Conservation (phyloP, 768 basidiomycete species). For the Kwoniella shandongensis region DNA sequence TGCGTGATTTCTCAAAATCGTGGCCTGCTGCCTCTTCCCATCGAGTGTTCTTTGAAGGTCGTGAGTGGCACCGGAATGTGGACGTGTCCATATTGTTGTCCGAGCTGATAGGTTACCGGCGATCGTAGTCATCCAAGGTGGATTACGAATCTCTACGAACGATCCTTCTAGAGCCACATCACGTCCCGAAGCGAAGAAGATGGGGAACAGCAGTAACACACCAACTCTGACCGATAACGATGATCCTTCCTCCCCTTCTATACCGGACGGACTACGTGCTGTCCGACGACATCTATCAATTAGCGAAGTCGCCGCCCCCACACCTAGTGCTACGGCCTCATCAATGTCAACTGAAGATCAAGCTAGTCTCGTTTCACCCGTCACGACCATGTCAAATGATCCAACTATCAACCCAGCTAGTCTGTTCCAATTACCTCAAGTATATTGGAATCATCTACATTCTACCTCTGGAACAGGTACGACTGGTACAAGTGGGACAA, state of each 20-base stretch:
- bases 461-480: slow-evolving; percentile 1
- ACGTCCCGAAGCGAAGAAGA: slow-evolving; percentile 2
- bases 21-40: slow-evolving; percentile 44
- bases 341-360: too few species aligned
- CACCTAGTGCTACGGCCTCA: too few species aligned
- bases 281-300: slow-evolving; percentile 19
- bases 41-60: slow-evolving; percentile 43
- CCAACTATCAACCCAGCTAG: not conserved
- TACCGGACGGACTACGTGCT: slow-evolving; percentile 7
- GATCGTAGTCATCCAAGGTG: slow-evolving; percentile 32
- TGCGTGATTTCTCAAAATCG: slow-evolving; percentile 33
- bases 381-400: too few species aligned
- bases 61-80: too few species aligned
- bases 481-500: slow-evolving; percentile 1
- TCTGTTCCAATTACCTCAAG: slow-evolving; percentile 31
- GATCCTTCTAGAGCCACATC: not conserved
- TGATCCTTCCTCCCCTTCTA: not conserved
- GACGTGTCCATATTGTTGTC: too few species aligned
- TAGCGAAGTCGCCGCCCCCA: not conserved
- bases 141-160: slow-evolving; percentile 16
- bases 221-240: too few species aligned
- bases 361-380: too few species aligned
- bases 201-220: too few species aligned
- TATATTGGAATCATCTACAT: slow-evolving; percentile 29
- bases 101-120: too few species aligned